Conservation (phyloP, 495 filamentous ascomycete genomes). For the Chaetomidium leptoderma region DNA sequence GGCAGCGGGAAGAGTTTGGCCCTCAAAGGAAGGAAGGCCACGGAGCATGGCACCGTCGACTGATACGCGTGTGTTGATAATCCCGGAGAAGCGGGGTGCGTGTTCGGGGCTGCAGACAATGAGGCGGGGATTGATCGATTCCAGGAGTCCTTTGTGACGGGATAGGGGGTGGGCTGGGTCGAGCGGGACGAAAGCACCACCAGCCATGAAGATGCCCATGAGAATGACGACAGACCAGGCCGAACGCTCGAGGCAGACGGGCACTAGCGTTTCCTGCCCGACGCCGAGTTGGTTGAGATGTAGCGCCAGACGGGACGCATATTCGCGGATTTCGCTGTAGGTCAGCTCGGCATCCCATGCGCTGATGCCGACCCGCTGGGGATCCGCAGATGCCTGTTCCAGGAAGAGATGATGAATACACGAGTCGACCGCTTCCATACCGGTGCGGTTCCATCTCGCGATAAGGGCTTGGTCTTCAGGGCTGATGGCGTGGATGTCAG, state of each 20-base stretch:
- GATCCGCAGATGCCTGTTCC: slow-evolving; percentile 42
- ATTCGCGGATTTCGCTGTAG: slow-evolving; percentile 45
- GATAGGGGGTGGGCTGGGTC: slow-evolving; percentile 51
- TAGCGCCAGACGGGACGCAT: slow-evolving; percentile 35
- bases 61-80: slow-evolving; percentile 9
- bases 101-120: slow-evolving; percentile 24
- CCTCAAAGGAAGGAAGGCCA: slow-evolving; percentile 1
- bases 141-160: slow-evolving; percentile 40
- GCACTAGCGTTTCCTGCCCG: slow-evolving; percentile 47
- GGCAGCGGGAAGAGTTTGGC: not conserved
- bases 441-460: slow-evolving; percentile 17
- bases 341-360: slow-evolving; percentile 58
- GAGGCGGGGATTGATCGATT: slow-evolving; percentile 31
- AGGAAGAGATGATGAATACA: slow-evolving; percentile 38
- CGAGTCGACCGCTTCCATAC: slow-evolving; percentile 16
- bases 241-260: slow-evolving; percentile 55
- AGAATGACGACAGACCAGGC: slow-evolving; percentile 45
- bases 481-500: slow-evolving; percentile 20
- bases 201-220: slow-evolving; percentile 47
- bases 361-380: slow-evolving; percentile 29
- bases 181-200: slow-evolving; percentile 54
- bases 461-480: slow-evolving; percentile 22
- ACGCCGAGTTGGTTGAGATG: slow-evolving; percentile 40
- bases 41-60: slow-evolving; percentile 17
- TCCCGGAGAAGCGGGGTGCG: slow-evolving; percentile 9